These are phyloP conservation scores for Zalaria sp. DNA, from an alignment of 2,329 filamentous ascomycete species.

Conservation along the genomic window DNA sequence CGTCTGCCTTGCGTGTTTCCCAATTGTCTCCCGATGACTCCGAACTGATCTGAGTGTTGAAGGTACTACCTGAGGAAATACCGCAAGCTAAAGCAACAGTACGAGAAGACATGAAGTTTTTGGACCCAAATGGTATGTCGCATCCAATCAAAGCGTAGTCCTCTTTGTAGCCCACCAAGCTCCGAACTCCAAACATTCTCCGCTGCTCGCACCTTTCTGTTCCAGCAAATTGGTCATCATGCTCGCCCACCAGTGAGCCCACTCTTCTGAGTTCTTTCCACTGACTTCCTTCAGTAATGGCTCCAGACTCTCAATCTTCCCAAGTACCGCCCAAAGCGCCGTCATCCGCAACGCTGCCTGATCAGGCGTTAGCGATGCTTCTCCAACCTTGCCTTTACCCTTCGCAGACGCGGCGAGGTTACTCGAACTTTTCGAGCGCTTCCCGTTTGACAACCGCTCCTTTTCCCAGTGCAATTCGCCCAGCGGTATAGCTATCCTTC, in stretches of 20 bases:
- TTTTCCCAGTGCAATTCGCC: constrained; percentile 73
- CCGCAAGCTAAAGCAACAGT: constrained; percentile 69
- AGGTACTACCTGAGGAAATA: constrained; percentile 92
- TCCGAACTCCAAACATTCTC: constrained; percentile 65
- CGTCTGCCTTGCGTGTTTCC: no score
- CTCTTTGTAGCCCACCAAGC: constrained; percentile 49
- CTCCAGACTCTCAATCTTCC: constrained; percentile 75
- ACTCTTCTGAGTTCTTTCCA: constrained; percentile 80
- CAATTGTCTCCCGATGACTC: not conserved
- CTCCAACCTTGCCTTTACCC: constrained; percentile 9
- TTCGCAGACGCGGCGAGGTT: constrained; percentile 7
- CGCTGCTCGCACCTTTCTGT: constrained; percentile 63
- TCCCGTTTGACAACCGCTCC: constrained; percentile 40
- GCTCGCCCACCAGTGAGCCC: constrained; percentile 77
- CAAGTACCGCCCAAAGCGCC: constrained; percentile 67
- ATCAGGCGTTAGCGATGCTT: constrained; percentile 21
- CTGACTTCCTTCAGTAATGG: constrained; percentile 68
- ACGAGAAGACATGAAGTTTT: constrained; percentile 24
- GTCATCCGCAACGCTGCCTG: constrained; percentile 65
- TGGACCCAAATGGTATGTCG: not conserved
- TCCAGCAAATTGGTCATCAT: constrained; percentile 76
- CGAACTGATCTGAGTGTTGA: constrained; percentile 7
- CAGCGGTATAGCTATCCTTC: constrained; percentile 73
- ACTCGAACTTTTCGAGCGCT: constrained; percentile 9
- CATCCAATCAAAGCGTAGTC: constrained; percentile 6